Percentiles rank a stretch among this genome's conserved stretches.
These are phyloP conservation scores for Tolypocladium paradoxum DNA, from an alignment of 2,329 filamentous ascomycete genomes.

Conservation along the genomic window DNA sequence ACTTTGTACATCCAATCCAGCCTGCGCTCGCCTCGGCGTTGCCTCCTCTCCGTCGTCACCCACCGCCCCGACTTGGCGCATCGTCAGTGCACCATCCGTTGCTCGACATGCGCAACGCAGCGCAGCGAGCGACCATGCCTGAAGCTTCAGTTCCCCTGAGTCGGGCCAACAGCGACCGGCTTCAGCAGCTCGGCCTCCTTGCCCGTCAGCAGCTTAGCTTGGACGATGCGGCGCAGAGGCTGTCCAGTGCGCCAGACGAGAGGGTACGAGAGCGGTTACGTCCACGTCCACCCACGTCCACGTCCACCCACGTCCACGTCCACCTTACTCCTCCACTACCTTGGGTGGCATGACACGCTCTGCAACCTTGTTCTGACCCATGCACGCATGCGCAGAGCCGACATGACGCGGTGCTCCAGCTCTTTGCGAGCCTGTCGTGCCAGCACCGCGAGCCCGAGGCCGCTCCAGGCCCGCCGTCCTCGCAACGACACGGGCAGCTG, in stretches of 20 bases:
- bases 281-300: too few relatives aligned
- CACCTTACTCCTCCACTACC: too few relatives aligned
- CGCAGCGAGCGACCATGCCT: neutral
- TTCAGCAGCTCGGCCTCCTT: neutral
- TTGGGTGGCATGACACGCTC: neutral
- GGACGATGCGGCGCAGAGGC: neutral
- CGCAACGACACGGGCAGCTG: neutral
- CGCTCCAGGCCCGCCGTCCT: neutral
- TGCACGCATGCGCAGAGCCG: neutral
- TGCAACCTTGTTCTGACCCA: neutral
- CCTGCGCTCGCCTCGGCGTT: too few relatives aligned
- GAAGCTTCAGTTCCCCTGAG: neutral
- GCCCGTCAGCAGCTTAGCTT: neutral
- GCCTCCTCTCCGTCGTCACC: too few relatives aligned
- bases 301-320: too few relatives aligned
- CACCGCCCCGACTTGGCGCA: neutral
- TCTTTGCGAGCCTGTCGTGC: neutral
- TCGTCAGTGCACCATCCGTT: neutral
- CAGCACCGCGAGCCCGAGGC: neutral
- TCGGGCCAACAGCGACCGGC: neutral
- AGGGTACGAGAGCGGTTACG: neutral
- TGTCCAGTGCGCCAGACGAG: neutral
- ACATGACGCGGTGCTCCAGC: slow-evolving; percentile 2
- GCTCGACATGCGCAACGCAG: neutral
- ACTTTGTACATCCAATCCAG: too few relatives aligned